Conservation (phyloP, 2,329 filamentous ascomycete species). For the Paraconiothyrium sp. region DNA sequence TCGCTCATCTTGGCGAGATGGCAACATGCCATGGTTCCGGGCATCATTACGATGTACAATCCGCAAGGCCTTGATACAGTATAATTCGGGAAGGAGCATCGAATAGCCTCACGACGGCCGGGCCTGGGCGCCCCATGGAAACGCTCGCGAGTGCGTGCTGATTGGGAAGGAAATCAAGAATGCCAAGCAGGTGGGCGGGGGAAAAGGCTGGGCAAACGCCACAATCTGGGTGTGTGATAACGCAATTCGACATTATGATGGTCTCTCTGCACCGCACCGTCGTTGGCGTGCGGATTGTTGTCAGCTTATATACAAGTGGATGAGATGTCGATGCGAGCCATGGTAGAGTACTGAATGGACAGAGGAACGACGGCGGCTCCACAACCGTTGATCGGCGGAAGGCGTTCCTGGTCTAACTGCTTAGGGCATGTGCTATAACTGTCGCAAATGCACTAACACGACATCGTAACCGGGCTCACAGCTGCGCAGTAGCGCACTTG, state of each 20-base stretch:
- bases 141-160: conserved; percentile 7
- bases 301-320: not conserved
- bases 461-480: conserved; percentile 1
- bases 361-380: conserved; percentile 10
- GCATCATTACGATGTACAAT: conserved; percentile 7
- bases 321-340: not conserved
- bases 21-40: conserved; percentile 8
- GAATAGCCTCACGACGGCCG: conserved; percentile 14
- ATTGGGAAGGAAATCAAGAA: conserved; percentile 12
- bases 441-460: conserved; percentile 6
- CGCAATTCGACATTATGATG: not conserved
- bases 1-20: conserved; percentile 13
- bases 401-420: conserved; percentile 7
- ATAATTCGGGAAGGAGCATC: conserved; percentile 15
- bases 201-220: conserved; percentile 10
- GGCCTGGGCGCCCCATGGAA: conserved; percentile 11
- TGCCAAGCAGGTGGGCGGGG: conserved; percentile 13
- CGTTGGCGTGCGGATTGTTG: not conserved
- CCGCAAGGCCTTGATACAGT: not conserved
- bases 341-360: not conserved
- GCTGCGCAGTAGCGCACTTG: conserved; percentile 5
- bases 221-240: conserved; percentile 15
- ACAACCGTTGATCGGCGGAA: conserved; percentile 12
- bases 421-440: conserved; percentile 9
- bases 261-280: not conserved